Evolutionary conservation across 2,329 filamentous ascomycete genomes (phyloP).

Genomic region (Fonsecaea monophora): DNA sequence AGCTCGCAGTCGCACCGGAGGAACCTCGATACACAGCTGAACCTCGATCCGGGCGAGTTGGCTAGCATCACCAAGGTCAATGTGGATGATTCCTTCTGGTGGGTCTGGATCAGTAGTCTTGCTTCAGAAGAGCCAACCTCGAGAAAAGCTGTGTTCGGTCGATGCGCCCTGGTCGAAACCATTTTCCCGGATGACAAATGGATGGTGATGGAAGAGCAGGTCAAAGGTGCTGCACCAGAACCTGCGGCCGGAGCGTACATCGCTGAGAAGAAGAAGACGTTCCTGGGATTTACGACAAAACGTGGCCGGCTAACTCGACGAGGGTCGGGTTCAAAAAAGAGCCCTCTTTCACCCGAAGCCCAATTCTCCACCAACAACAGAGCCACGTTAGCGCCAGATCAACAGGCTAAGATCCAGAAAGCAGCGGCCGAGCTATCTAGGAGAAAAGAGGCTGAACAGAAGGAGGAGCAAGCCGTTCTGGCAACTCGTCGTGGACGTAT

Average conservation of each 20-base stretch:
- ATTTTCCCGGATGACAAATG: constrained; percentile 80
- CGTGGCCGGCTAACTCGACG: constrained; percentile 71
- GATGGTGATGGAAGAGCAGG: constrained; percentile 95
- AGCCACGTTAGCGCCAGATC: constrained; percentile 84
- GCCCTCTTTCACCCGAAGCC: constrained; percentile 56
- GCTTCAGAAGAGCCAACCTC: constrained; percentile 84
- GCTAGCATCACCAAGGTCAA: constrained; percentile 87
- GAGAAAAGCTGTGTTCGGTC: constrained; percentile 90
- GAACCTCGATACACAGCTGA: constrained; percentile 69
- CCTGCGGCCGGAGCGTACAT: constrained; percentile 87
- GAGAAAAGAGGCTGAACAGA: constrained; percentile 65
- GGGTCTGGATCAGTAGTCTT: constrained; percentile 98
- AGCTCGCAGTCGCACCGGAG: constrained; percentile 86
- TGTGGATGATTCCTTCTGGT: constrained; percentile 97
- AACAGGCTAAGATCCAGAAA: constrained; percentile 90
- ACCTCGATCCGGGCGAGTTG: constrained; percentile 87
- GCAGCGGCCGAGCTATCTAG: constrained; percentile 84
- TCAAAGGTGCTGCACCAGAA: constrained; percentile 88
- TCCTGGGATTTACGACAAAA: constrained; percentile 82
- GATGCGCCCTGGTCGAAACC: constrained; percentile 92
- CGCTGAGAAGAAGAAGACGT: constrained; percentile 95
- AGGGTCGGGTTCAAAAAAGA: constrained; percentile 72
- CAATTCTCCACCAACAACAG: constrained; percentile 65
- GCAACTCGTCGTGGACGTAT: constrained; percentile 64
- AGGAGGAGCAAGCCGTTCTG: constrained; percentile 55